phyloP scores from a whole-genome alignment of 225 moss, liverwort and hornwort genomes.

The Anthoceros angustus region DNA sequence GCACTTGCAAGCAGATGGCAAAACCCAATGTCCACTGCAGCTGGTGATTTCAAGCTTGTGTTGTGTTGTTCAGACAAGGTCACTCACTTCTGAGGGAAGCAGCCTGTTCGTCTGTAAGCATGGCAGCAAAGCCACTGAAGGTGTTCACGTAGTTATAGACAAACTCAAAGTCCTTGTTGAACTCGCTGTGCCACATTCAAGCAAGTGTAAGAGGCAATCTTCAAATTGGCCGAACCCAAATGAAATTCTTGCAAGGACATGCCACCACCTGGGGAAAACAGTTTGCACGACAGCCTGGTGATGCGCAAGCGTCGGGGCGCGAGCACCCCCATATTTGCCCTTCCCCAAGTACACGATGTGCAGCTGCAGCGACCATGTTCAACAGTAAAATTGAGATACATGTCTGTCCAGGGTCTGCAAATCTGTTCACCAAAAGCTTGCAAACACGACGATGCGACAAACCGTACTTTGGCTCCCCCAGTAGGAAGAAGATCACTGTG shows the following conservation, averaged over 20 bases:
- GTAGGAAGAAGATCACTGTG: no score
- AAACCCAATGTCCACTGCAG: neutral
- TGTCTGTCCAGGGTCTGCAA: no score
- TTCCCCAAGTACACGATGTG: constrained; percentile 11
- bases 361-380: constrained; percentile 7
- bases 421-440: no score
- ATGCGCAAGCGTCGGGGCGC: neutral
- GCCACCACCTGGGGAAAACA: neutral
- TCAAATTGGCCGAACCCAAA: neutral
- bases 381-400: neutral
- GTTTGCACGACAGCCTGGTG: neutral
- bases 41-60: neutral
- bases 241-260: neutral
- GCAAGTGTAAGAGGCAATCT: neutral
- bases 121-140: constrained; percentile 13
- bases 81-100: constrained; percentile 8
- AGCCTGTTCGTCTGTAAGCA: constrained; percentile 8
- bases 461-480: no score
- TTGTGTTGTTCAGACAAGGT: neutral
- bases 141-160: constrained; percentile 8
- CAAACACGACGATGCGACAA: no score
- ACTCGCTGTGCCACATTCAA: neutral
- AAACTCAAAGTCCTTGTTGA: neutral
- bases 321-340: neutral
- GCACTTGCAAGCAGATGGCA: neutral